A percentile compares a stretch with the other conserved stretches of the same genome.
Evolutionary conservation across 192 early-diverging fungal species (phyloP).

Genomic region (Coemansia sp.): DNA sequence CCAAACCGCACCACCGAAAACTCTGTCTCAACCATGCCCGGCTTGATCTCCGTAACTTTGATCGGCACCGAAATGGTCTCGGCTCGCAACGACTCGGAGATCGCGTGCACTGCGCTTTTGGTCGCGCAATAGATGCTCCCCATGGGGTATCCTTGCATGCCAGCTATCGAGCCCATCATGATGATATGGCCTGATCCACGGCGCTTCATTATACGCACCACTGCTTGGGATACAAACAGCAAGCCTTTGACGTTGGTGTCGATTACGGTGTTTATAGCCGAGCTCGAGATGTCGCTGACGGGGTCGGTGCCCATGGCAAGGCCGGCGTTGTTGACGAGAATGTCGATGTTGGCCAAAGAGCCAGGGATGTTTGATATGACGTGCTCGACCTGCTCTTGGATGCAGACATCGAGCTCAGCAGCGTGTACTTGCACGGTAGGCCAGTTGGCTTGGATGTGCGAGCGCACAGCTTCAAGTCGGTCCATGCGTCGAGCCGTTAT

Average conservation of each 20-base stretch:
- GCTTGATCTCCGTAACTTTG: slow-evolving; percentile 74
- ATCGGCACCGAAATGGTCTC: slow-evolving; percentile 76
- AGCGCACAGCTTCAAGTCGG: slow-evolving; percentile 60
- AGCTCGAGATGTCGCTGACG: slow-evolving; percentile 60
- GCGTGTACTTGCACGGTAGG: slow-evolving; percentile 60
- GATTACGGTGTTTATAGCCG: slow-evolving; percentile 74
- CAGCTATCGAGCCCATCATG: slow-evolving; percentile 80
- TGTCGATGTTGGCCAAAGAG: slow-evolving; percentile 61
- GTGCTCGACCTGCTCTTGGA: slow-evolving; percentile 54
- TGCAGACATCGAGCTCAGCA: slow-evolving; percentile 71
- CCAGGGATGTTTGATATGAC: slow-evolving; percentile 57
- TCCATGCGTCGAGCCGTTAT: slow-evolving; percentile 68
- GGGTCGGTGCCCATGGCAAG: slow-evolving; percentile 72
- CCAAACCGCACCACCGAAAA: slow-evolving; percentile 79
- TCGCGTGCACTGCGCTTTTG: slow-evolving; percentile 80
- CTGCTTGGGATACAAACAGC: slow-evolving; percentile 74
- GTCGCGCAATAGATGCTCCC: slow-evolving; percentile 83
- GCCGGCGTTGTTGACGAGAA: slow-evolving; percentile 91
- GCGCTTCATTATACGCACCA: slow-evolving; percentile 75
- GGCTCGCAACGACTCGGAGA: slow-evolving; percentile 68
- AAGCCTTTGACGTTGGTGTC: slow-evolving; percentile 92
- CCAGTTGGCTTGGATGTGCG: slow-evolving; percentile 49
- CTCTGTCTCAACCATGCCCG: slow-evolving; percentile 89
- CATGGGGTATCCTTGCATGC: slow-evolving; percentile 59
- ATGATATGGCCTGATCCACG: slow-evolving; percentile 72